Evolutionary conservation across 441 rosid species (phyloP).

Genomic region (Aleurites moluccanus): DNA sequence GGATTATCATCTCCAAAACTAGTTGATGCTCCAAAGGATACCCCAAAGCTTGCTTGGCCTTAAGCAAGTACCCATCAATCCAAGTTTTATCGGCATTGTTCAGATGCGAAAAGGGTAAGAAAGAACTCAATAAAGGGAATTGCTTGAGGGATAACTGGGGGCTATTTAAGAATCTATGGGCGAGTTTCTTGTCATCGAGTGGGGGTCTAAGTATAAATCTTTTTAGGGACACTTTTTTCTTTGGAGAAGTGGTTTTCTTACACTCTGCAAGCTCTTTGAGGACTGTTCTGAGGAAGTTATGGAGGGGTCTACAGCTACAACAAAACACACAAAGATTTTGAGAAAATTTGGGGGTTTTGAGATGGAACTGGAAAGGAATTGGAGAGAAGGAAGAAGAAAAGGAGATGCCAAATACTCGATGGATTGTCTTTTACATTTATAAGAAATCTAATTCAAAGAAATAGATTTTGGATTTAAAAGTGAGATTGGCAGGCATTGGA

Average conservation of each 20-base stretch:
- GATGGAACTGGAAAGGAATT: conserved; percentile 40
- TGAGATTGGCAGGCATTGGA: neutral
- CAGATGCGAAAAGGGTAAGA: conserved; percentile 71
- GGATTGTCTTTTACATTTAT: conserved; percentile 19
- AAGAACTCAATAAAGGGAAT: conserved; percentile 84
- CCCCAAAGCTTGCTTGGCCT: conserved; percentile 91
- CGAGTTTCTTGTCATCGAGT: conserved; percentile 74
- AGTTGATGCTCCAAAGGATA: conserved; percentile 70
- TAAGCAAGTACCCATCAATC: conserved; percentile 87
- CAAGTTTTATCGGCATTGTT: conserved; percentile 85
- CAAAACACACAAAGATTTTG: conserved; percentile 39
- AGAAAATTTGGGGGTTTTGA: conserved; percentile 32
- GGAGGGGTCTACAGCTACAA: conserved; percentile 62
- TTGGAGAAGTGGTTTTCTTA: conserved; percentile 60
- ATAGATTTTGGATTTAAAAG: neutral
- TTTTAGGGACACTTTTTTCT: conserved; percentile 67
- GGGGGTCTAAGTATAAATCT: conserved; percentile 78
- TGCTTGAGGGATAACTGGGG: conserved; percentile 86
- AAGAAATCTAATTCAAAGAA: neutral
- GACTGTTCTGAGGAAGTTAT: conserved; percentile 68
- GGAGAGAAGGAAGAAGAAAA: conserved; percentile 65
- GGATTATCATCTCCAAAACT: conserved; percentile 76
- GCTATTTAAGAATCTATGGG: conserved; percentile 74
- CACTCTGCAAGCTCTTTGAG: conserved; percentile 86
- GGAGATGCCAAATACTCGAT: conserved; percentile 47